Conservation (phyloP, 352 stramenopile species). For the Globisporangium ultimum region DNA sequence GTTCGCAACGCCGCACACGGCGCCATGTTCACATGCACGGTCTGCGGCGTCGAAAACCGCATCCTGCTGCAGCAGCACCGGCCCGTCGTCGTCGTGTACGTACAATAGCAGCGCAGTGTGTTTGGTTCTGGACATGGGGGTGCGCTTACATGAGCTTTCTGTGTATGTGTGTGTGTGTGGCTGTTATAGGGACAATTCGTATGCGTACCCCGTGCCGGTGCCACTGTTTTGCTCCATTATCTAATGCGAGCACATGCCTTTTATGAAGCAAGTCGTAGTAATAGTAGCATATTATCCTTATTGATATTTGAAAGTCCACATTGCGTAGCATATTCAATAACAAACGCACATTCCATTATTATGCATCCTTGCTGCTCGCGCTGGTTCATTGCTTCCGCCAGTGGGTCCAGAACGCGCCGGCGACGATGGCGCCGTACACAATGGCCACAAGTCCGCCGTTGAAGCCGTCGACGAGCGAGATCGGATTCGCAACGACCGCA, state of each 20-base stretch:
- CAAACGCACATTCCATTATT: no score
- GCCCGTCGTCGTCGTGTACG: conserved; percentile 50
- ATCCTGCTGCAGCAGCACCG: conserved; percentile 42
- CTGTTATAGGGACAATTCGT: conserved; percentile 22
- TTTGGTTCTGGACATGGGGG: no score
- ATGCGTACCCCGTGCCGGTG: conserved; percentile 41
- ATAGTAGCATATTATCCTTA: no score
- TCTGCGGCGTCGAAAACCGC: conserved; percentile 56
- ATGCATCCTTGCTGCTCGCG: conserved; percentile 12
- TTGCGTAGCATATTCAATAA: neutral
- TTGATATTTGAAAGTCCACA: no score
- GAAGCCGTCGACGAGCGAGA: conserved; percentile 67
- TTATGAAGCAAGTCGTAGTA: neutral
- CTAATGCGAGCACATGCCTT: neutral
- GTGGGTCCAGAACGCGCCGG: conserved; percentile 31
- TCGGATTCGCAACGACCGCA: conserved; percentile 59
- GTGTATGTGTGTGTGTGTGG: neutral
- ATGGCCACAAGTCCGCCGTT: conserved; percentile 49
- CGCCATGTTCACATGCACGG: conserved; percentile 55
- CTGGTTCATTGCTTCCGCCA: conserved; percentile 30
- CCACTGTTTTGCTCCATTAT: conserved; percentile 60
- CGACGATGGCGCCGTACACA: conserved; percentile 50
- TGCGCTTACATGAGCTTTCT: neutral
- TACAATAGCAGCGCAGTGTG: conserved; percentile 4
- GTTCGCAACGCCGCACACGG: conserved; percentile 58